Conservation (phyloP, 2,329 filamentous ascomycete species). For the Alternaria sp. region DNA sequence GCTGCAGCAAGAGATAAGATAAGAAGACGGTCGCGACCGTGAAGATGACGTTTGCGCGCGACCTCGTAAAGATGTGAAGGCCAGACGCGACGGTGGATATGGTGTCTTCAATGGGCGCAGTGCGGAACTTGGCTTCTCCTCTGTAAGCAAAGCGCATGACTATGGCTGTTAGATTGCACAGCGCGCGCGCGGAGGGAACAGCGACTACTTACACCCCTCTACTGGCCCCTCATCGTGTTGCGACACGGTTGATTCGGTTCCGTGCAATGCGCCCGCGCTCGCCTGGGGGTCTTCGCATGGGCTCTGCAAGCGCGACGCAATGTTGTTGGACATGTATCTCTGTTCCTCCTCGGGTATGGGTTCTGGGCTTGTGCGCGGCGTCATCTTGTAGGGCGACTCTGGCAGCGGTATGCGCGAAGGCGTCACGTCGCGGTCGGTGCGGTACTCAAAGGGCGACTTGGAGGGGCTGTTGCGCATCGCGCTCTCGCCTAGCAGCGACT, state of each 20-base stretch:
- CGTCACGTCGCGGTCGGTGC: conserved; percentile 59
- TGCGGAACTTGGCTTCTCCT: conserved; percentile 87
- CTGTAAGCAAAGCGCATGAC: conserved; percentile 88
- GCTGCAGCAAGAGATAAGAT: conserved; percentile 71
- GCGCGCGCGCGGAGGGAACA: conserved; percentile 5
- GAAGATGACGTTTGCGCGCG: conserved; percentile 72
- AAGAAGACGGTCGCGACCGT: conserved; percentile 70
- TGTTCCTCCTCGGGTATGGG: conserved; percentile 46
- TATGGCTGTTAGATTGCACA: conserved; percentile 52
- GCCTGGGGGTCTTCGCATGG: conserved; percentile 35
- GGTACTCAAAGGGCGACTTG: conserved; percentile 68
- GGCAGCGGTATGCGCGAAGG: conserved; percentile 68
- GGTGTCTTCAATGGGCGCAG: conserved; percentile 80
- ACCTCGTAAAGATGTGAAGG: conserved; percentile 69
- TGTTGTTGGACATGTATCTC: conserved; percentile 42
- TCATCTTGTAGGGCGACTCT: conserved; percentile 65
- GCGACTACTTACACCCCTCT: conserved; percentile 47
- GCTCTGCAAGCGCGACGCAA: conserved; percentile 48
- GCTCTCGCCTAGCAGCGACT: conserved; percentile 51
- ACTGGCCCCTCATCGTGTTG: conserved; percentile 39
- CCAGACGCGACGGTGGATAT: conserved; percentile 69
- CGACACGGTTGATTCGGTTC: conserved; percentile 37
- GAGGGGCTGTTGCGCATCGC: conserved; percentile 54
- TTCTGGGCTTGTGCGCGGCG: conserved; percentile 63
- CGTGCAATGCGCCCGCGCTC: conserved; percentile 29